Percentiles rank a stretch among this genome's conserved stretches.
phyloP scores from a whole-genome alignment of 2,329 filamentous ascomycete species.

The Cercospora beticola region DNA sequence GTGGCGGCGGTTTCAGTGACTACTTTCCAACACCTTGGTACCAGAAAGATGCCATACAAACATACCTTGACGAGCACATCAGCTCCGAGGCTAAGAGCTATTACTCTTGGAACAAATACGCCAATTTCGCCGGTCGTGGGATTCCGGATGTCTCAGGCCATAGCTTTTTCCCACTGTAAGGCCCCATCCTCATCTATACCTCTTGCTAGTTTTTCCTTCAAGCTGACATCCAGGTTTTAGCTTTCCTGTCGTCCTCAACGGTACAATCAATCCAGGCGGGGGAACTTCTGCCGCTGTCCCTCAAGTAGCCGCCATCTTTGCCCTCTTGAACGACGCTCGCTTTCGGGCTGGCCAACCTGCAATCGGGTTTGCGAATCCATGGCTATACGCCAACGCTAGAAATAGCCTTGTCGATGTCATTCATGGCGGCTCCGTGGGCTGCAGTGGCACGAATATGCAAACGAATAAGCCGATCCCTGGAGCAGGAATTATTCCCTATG shows the following conservation, averaged over 20 bases:
- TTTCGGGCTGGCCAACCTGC: conserved; percentile 50
- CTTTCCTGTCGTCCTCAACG: conserved; percentile 32
- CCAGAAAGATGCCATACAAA: conserved; percentile 40
- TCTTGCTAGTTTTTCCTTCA: neutral
- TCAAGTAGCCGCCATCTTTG: conserved; percentile 57
- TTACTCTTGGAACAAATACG: conserved; percentile 24
- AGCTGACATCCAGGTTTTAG: conserved; percentile 33
- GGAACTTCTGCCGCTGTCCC: conserved; percentile 58
- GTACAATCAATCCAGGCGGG: conserved; percentile 38
- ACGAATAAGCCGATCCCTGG: conserved; percentile 12
- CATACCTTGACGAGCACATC: conserved; percentile 25
- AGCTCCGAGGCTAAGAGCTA: conserved; percentile 21
- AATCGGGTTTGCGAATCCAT: conserved; percentile 58
- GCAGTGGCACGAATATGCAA: conserved; percentile 23
- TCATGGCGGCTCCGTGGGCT: conserved; percentile 33
- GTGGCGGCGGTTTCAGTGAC: conserved; percentile 46
- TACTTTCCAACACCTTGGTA: conserved; percentile 45
- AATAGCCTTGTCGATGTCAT: conserved; percentile 52
- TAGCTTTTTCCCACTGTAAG: conserved; percentile 41
- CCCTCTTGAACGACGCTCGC: conserved; percentile 63
- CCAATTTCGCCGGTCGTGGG: conserved; percentile 39
- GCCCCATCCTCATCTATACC: neutral
- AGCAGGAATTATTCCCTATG: conserved; percentile 26
- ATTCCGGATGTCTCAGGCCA: conserved; percentile 49
- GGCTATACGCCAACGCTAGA: conserved; percentile 50